A percentile compares a stretch with the other conserved stretches of the same genome.
Evolutionary conservation across 495 filamentous ascomycete species (phyloP).

Genomic region (Cladorrhinum samala): DNA sequence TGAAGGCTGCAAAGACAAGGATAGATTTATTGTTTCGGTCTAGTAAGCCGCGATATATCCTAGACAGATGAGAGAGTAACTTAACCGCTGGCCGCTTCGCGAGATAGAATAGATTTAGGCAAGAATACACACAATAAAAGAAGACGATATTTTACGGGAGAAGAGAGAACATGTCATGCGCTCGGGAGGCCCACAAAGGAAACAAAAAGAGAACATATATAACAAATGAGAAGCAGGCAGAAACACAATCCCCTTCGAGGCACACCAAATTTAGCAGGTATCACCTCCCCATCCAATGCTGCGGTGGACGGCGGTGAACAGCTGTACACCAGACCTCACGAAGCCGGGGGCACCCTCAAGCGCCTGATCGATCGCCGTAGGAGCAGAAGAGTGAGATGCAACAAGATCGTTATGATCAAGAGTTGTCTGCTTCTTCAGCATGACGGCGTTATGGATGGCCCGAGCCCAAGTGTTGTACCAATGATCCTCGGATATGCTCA

Average conservation of each 20-base stretch:
- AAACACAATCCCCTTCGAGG: background rate
- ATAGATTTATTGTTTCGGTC: too few relatives aligned
- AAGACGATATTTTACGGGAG: too few relatives aligned
- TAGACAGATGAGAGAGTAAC: too few relatives aligned
- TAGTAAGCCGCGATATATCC: too few relatives aligned
- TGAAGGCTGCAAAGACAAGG: too few relatives aligned
- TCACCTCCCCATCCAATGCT: conserved; percentile 41
- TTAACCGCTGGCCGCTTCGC: too few relatives aligned
- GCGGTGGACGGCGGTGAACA: conserved; percentile 40
- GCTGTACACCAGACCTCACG: conserved; percentile 32
- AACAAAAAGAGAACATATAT: too few relatives aligned
- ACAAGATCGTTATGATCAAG: conserved; percentile 38
- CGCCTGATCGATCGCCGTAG: conserved; percentile 14
- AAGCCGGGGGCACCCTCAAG: conserved; percentile 29
- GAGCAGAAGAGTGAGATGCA: conserved; percentile 29
- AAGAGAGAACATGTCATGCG: too few relatives aligned
- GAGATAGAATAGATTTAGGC: too few relatives aligned
- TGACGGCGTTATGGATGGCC: conserved; percentile 35
- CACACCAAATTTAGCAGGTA: conserved; percentile 2
- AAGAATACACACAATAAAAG: too few relatives aligned
- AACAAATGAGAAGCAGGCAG: too few relatives aligned
- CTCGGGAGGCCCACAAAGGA: too few relatives aligned
- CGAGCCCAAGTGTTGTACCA: conserved; percentile 44
- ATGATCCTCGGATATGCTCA: conserved; percentile 40
- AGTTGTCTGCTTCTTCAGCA: conserved; percentile 33